Conservation (phyloP, 75 land plant species). For the Pinus albicaulis region DNA sequence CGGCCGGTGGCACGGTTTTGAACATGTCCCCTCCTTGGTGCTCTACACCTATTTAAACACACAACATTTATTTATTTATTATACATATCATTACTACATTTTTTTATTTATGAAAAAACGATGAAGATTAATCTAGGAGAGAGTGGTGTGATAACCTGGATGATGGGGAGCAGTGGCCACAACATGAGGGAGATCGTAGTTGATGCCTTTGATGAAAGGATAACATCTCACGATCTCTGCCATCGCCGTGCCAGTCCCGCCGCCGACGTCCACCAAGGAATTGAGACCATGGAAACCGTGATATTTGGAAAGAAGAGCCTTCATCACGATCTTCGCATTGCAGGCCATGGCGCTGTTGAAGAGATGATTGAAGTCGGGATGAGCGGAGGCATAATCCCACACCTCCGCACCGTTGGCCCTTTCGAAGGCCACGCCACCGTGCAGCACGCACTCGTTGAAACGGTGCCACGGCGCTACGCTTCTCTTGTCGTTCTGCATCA, state of each 20-base stretch:
- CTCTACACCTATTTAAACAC: constrained; percentile 6
- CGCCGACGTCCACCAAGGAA: constrained; percentile 46
- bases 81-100: no score
- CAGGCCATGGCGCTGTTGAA: constrained; percentile 35
- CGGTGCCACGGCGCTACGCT: constrained; percentile 26
- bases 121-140: no score
- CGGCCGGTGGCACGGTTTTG: constrained; percentile 20
- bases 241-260: constrained; percentile 15
- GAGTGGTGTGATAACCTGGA: background rate
- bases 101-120: no score
- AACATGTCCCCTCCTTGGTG: constrained; percentile 39
- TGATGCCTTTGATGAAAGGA: constrained; percentile 52
- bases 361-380: constrained; percentile 5
- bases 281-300: constrained; percentile 19
- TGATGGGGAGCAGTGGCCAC: constrained; percentile 27
- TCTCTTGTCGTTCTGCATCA: constrained; percentile 13
- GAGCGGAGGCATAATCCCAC: background rate
- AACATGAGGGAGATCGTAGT: constrained; percentile 63
- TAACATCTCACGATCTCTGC: constrained; percentile 24
- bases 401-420: constrained; percentile 13
- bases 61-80: background rate
- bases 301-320: constrained; percentile 13
- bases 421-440: constrained; percentile 1
- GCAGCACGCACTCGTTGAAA: constrained; percentile 20
- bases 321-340: constrained; percentile 17